Conservation (phyloP, 495 filamentous ascomycete genomes). For the Glutinoglossum americanum region DNA sequence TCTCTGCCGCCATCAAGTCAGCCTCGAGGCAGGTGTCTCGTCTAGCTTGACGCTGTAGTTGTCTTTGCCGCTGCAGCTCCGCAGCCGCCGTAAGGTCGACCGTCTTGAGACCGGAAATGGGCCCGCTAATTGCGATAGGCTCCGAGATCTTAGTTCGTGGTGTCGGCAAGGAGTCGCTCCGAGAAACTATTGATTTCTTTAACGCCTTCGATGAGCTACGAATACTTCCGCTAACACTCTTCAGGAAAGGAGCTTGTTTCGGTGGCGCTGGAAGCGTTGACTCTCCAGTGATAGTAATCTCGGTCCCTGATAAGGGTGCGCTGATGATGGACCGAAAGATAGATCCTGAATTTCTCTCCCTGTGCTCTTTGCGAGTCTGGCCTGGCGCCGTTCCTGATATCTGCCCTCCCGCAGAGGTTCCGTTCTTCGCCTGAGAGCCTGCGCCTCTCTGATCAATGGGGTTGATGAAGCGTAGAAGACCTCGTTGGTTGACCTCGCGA, state of each 20-base stretch:
- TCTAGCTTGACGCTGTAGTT: neutral
- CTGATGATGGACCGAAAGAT: neutral
- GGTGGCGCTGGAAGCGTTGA: neutral
- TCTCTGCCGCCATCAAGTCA: neutral
- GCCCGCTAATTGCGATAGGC: neutral
- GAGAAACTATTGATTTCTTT: neutral
- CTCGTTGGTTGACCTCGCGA: neutral
- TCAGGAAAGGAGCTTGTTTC: neutral
- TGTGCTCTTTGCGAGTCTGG: neutral
- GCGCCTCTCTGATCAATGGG: neutral
- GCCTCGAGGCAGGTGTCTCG: neutral
- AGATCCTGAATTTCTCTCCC: neutral
- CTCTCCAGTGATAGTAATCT: neutral
- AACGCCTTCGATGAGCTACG: neutral
- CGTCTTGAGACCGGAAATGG: neutral
- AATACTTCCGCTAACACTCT: neutral
- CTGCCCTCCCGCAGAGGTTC: neutral
- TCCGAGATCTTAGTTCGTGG: neutral
- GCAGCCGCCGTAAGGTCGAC: neutral
- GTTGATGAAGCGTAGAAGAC: neutral
- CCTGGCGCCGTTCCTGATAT: neutral
- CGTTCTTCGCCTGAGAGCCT: too few species aligned
- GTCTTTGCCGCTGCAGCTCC: neutral
- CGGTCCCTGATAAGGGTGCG: neutral
- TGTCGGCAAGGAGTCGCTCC: neutral